Base-by-base conservation (phyloP, 352 stramenopile species). In the Aphanomyces cochlioides region DNA sequence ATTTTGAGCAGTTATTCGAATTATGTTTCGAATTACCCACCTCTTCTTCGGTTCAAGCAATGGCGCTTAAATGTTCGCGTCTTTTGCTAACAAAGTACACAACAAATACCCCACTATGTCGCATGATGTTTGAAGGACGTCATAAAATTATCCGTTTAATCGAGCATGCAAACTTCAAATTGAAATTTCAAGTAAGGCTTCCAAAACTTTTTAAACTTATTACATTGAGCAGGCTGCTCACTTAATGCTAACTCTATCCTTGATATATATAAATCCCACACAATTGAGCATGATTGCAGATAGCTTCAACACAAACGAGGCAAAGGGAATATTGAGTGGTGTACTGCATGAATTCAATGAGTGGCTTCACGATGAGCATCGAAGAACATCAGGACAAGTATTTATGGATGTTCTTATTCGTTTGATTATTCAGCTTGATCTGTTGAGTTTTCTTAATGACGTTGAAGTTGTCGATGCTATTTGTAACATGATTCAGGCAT, bases 331-430 rank as follows among this genome's bases (percentile, higher is more conserved):
- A 10, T 37, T 70, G 8, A 56, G 12, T 17, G 38, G n/a, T 13
- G 28, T 70, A 12, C 48, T 70, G 10, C 47, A 12, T 36, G 53
- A 70, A 54, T 70, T 70, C 48, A 34, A 41, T 7, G 17, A 12
- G 4, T 15, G 56, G 21, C 17, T 70, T 28, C 48, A 60, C n/a
- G 39, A 56, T 39, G 5, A 34, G 28, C 21, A 34, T 7, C 36
- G 17, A 28, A 70, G 61, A 58, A 13, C 19, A 1, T 4, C 4
- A 12, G 64, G 43, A 36, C 64, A 70, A 61, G 17, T 50, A 21
- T 38, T 70, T 7, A 70, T 70, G 64, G 64, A 70, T 43, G 61
- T 70, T 40, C 64, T 70, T 28, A 70, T 70, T 70, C 64, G 64
- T 8, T 53, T 70, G 34, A 70, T 70, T 19, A 70, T 70, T 39